These are phyloP conservation scores for Wickerhamiella allomyrinae DNA, from an alignment of 805 yeast species.

Conservation along the genomic window DNA sequence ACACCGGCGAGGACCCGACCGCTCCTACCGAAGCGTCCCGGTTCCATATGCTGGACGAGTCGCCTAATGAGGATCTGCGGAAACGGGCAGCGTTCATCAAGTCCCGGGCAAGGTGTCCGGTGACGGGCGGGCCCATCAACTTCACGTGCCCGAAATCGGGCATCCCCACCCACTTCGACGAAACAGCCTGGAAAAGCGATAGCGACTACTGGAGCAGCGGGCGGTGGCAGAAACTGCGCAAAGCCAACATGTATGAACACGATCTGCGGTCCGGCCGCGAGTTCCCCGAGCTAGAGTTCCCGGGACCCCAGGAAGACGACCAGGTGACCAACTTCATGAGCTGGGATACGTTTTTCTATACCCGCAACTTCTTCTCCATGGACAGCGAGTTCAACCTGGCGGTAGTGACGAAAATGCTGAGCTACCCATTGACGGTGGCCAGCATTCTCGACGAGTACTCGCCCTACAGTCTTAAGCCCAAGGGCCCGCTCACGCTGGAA, in stretches of 20 bases:
- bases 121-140: constrained; percentile 62
- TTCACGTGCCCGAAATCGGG: constrained; percentile 90
- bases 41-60: constrained; percentile 81
- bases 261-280: constrained; percentile 87
- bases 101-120: constrained; percentile 81
- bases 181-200: constrained; percentile 81
- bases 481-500: constrained; percentile 79
- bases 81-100: constrained; percentile 84
- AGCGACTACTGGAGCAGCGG: constrained; percentile 50
- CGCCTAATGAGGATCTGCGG: constrained; percentile 77
- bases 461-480: constrained; percentile 68
- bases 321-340: constrained; percentile 55
- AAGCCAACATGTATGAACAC: constrained; percentile 86
- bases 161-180: constrained; percentile 87
- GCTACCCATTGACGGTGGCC: constrained; percentile 84
- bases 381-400: constrained; percentile 94
- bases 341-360: constrained; percentile 91
- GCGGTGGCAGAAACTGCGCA: constrained; percentile 59
- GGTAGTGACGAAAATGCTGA: constrained; percentile 84
- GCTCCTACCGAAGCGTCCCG: constrained; percentile 55
- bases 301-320: constrained; percentile 63
- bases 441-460: constrained; percentile 70
- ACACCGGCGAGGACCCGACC: constrained; percentile 10
- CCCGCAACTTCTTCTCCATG: constrained; percentile 88
- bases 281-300: constrained; percentile 92